A percentile compares a stretch with the other conserved stretches of the same genome.
phyloP scores from a whole-genome alignment of 257 asterid genomes.

The Anisodus tanguticus region DNA sequence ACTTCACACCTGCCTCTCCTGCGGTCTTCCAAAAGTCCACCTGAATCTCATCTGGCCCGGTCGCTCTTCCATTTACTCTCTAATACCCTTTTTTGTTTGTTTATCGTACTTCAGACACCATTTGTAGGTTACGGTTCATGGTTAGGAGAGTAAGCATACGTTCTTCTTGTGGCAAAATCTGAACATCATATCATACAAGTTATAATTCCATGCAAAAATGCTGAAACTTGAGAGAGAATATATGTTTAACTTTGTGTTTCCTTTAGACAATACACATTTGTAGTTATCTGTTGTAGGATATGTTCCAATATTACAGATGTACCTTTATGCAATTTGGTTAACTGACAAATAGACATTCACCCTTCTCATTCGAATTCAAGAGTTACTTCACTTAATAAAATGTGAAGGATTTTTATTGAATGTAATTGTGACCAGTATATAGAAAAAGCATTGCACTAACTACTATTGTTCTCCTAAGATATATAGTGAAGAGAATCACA shows the following conservation, averaged over 20 bases:
- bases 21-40: too few relatives aligned
- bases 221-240: conserved; percentile 16
- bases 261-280: neutral
- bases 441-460: neutral
- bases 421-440: neutral
- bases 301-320: neutral
- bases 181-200: neutral
- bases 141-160: neutral
- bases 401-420: neutral
- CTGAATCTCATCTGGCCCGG: too few relatives aligned
- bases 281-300: neutral
- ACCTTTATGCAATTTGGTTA: conserved; percentile 14
- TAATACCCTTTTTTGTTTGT: neutral
- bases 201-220: neutral
- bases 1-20: too few relatives aligned
- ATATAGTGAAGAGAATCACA: conserved; percentile 6
- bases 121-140: neutral
- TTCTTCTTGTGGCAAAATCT: neutral
- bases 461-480: neutral
- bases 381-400: conserved; percentile 11
- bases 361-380: neutral
- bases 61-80: conserved; percentile 13
- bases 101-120: neutral
- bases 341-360: neutral
- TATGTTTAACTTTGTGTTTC: neutral